Conservation (phyloP, 176 grass and related monocot genomes). For the Carex scoparia region DNA sequence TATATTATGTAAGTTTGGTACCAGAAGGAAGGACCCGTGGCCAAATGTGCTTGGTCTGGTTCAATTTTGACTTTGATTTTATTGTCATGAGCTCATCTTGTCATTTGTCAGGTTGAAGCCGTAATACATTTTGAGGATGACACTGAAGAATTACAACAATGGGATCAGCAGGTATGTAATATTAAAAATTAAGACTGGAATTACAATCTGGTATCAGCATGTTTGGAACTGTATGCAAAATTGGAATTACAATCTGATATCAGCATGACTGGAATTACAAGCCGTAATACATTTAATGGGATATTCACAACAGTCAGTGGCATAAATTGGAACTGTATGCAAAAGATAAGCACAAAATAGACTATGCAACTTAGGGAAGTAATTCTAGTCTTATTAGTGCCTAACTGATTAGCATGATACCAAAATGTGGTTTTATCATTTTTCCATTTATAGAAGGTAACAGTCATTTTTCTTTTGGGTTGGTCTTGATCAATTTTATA, state of each 20-base stretch:
- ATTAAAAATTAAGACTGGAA: not conserved
- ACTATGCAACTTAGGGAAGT: not conserved
- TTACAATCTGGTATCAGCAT: not conserved
- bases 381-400: not conserved
- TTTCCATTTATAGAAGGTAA: not conserved
- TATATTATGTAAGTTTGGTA: not conserved
- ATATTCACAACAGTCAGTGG: no score
- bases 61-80: not conserved
- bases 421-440: not conserved
- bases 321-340: not conserved
- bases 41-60: not conserved
- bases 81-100: not conserved
- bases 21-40: not conserved
- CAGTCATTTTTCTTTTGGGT: not conserved
- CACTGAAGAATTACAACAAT: slow-evolving; percentile 85
- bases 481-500: not conserved
- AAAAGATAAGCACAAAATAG: not conserved
- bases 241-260: not conserved
- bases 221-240: not conserved
- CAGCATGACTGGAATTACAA: not conserved
- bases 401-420: not conserved
- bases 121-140: slow-evolving; percentile 99
- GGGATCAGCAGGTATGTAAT: slow-evolving; percentile 82
- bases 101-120: slow-evolving; percentile 67
- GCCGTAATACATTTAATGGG: not conserved